These are phyloP conservation scores for Xylariaceae sp. DNA, from an alignment of 2,329 filamentous ascomycete species.

Conservation along the genomic window DNA sequence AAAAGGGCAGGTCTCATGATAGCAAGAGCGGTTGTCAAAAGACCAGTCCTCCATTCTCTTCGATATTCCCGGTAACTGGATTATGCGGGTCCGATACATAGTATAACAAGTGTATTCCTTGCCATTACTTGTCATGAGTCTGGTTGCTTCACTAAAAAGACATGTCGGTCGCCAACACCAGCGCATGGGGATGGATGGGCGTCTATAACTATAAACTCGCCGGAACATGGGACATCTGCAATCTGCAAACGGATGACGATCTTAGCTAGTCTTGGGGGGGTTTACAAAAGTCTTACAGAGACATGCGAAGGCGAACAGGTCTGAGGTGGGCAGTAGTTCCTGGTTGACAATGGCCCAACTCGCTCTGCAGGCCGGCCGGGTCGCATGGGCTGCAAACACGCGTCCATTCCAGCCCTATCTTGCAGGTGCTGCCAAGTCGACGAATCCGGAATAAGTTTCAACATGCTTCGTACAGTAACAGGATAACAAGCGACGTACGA, in stretches of 20 bases:
- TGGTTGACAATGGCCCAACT: neutral
- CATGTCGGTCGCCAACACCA: too few species aligned
- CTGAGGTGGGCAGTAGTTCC: neutral
- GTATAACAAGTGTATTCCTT: too few species aligned
- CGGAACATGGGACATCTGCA: too few species aligned
- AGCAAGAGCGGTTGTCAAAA: neutral
- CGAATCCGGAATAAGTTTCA: slow-evolving; percentile 26
- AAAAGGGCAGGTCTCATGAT: neutral
- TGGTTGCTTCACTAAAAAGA: too few species aligned
- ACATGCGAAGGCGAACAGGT: too few species aligned
- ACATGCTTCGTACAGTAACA: slow-evolving; percentile 4
- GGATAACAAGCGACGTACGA: slow-evolving; percentile 10
- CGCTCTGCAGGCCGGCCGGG: slow-evolving; percentile 6
- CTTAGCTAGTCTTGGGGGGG: too few species aligned
- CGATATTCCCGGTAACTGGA: neutral
- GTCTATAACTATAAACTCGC: too few species aligned
- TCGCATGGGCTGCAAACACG: slow-evolving; percentile 17
- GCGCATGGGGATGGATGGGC: too few species aligned
- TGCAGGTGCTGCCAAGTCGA: slow-evolving; percentile 11
- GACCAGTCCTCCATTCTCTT: neutral
- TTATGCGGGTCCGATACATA: too few species aligned
- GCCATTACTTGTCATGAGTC: too few species aligned
- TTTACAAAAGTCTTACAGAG: too few species aligned
- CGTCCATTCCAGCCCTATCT: slow-evolving; percentile 20
- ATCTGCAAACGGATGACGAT: too few species aligned